Base-by-base conservation (phyloP, 2,329 filamentous ascomycete genomes). In the Exophiala xenobiotica region DNA sequence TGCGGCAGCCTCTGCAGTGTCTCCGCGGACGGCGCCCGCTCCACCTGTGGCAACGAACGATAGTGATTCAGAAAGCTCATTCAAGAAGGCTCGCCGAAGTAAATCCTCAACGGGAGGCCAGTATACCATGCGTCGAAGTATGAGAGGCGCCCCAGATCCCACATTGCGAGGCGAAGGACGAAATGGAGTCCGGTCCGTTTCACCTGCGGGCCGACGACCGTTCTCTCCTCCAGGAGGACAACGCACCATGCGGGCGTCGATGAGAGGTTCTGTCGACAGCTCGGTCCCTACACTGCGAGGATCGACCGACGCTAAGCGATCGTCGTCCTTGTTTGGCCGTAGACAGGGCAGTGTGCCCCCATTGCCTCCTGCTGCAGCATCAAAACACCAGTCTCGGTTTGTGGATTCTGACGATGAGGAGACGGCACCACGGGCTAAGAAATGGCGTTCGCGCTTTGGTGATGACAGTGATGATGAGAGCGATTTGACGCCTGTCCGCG, bases 401-500 rank as follows among this genome's bases (percentile, higher is more conserved):
- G 47, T 44, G 3, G 80, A 86, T 66, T 83, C 84, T 3, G 81
- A 87, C 55, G 82, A 84, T 56, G 83, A 86, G 27, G 78, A 79
- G 2, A 70, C 70, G 9, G 71, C 60, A 27, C 65, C 60, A 23
- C 64, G 53, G 18, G 63, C 55, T 12, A 61, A 57, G 14, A 61
- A 63, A 3, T 81, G 79, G 62, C 69, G 65, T 24, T 84, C 81
- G 62, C 82, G 86, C 1, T 87, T 90, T 61, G 81, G 74, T 1
- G 85, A 89, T 61, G 89, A 86, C 1, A 89, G 86, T 62, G 86
- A 89, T 63, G 86, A 90, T 49, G 85, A 87, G 40, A 75, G 79
- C 14, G 74, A 75, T 22, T 69, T 76, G 23, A 72, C 72, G 18
- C 82, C 78, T 40, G 82, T 85, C 2, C 76, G 78, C 52, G 81